Conservation (phyloP, 306 rosid species). For the Casuarina glauca region DNA sequence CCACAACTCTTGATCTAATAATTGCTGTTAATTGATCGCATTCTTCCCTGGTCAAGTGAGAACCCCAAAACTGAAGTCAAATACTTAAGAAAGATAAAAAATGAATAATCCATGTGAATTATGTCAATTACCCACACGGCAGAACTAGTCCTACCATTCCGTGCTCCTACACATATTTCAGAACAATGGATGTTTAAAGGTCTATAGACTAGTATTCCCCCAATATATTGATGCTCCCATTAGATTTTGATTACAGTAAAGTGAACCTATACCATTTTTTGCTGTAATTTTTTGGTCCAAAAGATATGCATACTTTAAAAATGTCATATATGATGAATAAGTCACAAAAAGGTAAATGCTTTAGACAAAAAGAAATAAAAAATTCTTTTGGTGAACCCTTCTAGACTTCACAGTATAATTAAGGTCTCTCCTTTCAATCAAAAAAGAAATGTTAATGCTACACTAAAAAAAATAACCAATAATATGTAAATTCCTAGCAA, state of each 20-base stretch:
- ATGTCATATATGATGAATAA: neutral
- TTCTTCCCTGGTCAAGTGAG: conserved; percentile 78
- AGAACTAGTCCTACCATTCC: neutral
- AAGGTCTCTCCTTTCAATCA: neutral
- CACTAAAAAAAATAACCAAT: too few relatives aligned
- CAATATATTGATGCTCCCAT: neutral
- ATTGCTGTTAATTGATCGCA: conserved; percentile 60
- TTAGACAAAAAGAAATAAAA: neutral
- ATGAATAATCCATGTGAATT: conserved; percentile 17
- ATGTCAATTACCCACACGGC: neutral
- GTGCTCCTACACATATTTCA: neutral
- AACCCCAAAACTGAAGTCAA: conserved; percentile 20
- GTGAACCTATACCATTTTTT: neutral
- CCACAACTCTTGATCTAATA: conserved; percentile 78
- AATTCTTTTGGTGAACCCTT: neutral
- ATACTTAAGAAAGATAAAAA: conserved; percentile 21
- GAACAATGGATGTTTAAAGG: neutral
- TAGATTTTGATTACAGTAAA: neutral
- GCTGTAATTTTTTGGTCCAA: neutral
- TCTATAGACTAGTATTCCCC: neutral
- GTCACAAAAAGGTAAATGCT: neutral
- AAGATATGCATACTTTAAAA: neutral
- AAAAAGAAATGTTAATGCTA: neutral
- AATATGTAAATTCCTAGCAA: neutral
- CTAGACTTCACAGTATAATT: neutral